Percentiles rank a stretch among this genome's conserved stretches.
Evolutionary conservation across 768 basidiomycete genomes (phyloP).

Genomic region (Auriscalpium vulgare): DNA sequence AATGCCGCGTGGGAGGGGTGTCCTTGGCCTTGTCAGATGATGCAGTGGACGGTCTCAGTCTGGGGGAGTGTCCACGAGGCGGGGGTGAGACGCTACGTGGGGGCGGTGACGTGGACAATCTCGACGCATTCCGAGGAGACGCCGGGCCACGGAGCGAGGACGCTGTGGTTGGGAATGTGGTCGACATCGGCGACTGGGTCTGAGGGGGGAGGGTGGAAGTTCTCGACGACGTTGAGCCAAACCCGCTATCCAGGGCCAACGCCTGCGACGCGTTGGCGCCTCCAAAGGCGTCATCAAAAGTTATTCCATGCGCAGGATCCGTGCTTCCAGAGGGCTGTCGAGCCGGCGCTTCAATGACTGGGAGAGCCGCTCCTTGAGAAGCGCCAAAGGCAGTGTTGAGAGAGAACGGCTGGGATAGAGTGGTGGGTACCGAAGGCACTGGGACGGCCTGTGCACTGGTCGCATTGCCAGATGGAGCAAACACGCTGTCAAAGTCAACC

Average conservation of each 20-base stretch:
- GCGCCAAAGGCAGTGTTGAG: slow-evolving; percentile 3
- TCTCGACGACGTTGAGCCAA: slow-evolving; percentile 28
- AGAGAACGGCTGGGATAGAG: slow-evolving; percentile 8
- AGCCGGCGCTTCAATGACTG: slow-evolving; percentile 7
- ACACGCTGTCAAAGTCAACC: slow-evolving; percentile 29
- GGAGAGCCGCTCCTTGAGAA: not conserved
- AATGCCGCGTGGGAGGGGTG: slow-evolving; percentile 37
- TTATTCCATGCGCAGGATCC: slow-evolving; percentile 14
- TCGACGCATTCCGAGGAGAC: slow-evolving; percentile 10
- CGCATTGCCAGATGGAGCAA: slow-evolving; percentile 13
- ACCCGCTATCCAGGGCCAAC: slow-evolving; percentile 33
- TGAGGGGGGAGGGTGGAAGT: slow-evolving; percentile 19
- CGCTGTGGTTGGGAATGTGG: slow-evolving; percentile 29
- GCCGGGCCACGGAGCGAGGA: slow-evolving; percentile 30
- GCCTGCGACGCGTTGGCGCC: slow-evolving; percentile 24
- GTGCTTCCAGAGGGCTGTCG: slow-evolving; percentile 1
- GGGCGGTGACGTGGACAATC: slow-evolving; percentile 19
- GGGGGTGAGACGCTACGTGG: slow-evolving; percentile 35
- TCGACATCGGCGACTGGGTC: slow-evolving; percentile 19
- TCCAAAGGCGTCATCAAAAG: slow-evolving; percentile 44
- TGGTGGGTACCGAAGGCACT: slow-evolving; percentile 1
- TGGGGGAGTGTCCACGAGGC: slow-evolving; percentile 46
- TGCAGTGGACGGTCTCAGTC: slow-evolving; percentile 48
- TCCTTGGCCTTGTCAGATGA: slow-evolving; percentile 51
- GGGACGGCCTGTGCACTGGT: not conserved